Evolutionary conservation across 371 early-diverging fungal species (phyloP), one percentile per base, ranked within the genome.

Genomic region (Lichtheimia corymbifera): DNA sequence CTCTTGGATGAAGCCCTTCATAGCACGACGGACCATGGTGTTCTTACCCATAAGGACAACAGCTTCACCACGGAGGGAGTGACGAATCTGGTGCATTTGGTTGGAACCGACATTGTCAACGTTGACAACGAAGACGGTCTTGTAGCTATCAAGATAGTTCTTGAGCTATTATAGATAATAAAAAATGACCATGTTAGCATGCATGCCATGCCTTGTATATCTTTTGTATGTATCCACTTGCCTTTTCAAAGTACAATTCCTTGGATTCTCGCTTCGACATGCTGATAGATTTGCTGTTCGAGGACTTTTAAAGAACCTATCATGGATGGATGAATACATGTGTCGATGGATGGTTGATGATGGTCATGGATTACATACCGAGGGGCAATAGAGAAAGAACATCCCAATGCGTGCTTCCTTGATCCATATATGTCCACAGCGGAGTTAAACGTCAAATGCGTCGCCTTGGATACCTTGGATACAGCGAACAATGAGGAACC

Each of bases 1-100:
- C 70, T 92, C 93, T 61, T 66, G 55, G 64, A 90, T 66, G 65
- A 93, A 71, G 67, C 86, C 86, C 77, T 92, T 88, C 68, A 99
- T 87, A 60, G 95, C 98, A 80, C 94, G 91, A 74, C 97, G 97
- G 59, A 99, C 97, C 93, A 97, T 97, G 80, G 99, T 99, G 96
- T 99, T 99, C 93, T 99, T 99, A 74, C 99, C 99, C 97, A 99
- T 98, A 50, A 99, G 89, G 58, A 99, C 90, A 74, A 88, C 93
- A 69, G 91, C 97, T 59, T 93, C 83, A 55, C 92, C 93, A 80
- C 99, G 93, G 77, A 98, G 90, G 61, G 89, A 80, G 72, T 88
- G 82, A 89, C 99, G 97, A 82, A 98, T 94, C 74, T 94, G 89
- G 91, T 99, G 99, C 95, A 99, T 97, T 89, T 99, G 99, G 91